Conservation (phyloP, 2,329 filamentous ascomycete species). For the Xylaria sp. region DNA sequence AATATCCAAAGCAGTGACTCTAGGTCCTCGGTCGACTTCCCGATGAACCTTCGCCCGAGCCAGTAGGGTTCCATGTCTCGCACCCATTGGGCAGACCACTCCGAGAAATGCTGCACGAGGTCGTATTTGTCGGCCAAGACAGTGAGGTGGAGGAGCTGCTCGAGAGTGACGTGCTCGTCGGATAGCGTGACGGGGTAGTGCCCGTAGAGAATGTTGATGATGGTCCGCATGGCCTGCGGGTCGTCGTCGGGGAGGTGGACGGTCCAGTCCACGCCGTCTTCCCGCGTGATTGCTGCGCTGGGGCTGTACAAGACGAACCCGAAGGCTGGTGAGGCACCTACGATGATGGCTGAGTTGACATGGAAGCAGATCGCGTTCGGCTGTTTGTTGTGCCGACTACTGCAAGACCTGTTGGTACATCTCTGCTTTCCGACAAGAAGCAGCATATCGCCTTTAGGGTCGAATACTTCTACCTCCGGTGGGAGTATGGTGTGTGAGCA, state of each 20-base stretch:
- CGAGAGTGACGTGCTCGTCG: slow-evolving; percentile 18
- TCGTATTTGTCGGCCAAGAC: slow-evolving; percentile 37
- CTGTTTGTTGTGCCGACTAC: background rate
- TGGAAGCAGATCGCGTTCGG: slow-evolving; percentile 18
- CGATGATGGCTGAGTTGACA: slow-evolving; percentile 25
- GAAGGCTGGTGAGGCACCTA: slow-evolving; percentile 26
- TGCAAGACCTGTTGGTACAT: slow-evolving; percentile 18
- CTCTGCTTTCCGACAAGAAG: slow-evolving; percentile 31
- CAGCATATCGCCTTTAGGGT: slow-evolving; percentile 25
- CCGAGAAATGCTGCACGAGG: slow-evolving; percentile 18
- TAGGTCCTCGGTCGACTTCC: slow-evolving; percentile 26
- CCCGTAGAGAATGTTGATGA: slow-evolving; percentile 34
- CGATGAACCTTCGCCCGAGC: slow-evolving; percentile 16
- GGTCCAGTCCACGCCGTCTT: slow-evolving; percentile 20
- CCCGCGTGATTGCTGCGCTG: background rate
- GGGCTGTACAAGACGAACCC: slow-evolving; percentile 28
- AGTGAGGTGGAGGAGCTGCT: slow-evolving; percentile 27
- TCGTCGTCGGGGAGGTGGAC: slow-evolving; percentile 32
- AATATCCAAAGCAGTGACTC: slow-evolving; percentile 36
- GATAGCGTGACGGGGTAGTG: slow-evolving; percentile 7
- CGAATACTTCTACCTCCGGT: slow-evolving; percentile 2
- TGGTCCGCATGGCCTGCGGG: slow-evolving; percentile 30
- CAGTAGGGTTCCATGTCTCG: slow-evolving; percentile 32
- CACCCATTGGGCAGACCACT: slow-evolving; percentile 33
- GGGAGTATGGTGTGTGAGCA: slow-evolving; percentile 24